These are phyloP conservation scores for Solanum commersonii DNA, from an alignment of 257 asterid genomes.

Conservation along the genomic window DNA sequence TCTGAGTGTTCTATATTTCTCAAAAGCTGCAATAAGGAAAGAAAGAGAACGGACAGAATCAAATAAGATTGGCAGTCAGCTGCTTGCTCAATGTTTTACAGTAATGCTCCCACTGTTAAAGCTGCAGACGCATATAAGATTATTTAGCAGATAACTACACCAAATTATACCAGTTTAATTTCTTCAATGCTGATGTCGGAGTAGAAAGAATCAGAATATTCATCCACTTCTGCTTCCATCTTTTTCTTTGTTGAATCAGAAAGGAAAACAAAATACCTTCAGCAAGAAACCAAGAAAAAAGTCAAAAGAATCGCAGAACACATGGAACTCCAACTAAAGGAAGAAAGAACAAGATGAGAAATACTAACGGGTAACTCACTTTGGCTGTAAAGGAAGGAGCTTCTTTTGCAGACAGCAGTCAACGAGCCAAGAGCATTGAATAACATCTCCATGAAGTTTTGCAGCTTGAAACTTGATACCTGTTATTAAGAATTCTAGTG, in stretches of 20 bases:
- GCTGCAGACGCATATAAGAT: neutral
- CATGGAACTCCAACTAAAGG: neutral
- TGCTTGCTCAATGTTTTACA: neutral
- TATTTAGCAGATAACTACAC: slow-evolving; percentile 15
- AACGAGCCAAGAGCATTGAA: slow-evolving; percentile 73
- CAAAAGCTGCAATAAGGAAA: slow-evolving; percentile 45
- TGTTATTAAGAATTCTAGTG: slow-evolving; percentile 9
- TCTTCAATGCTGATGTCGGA: slow-evolving; percentile 50
- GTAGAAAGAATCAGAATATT: slow-evolving; percentile 70
- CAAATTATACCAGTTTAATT: slow-evolving; percentile 63
- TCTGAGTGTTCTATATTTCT: slow-evolving; percentile 28
- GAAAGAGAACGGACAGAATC: neutral
- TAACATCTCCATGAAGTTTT: slow-evolving; percentile 77
- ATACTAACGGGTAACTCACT: slow-evolving; percentile 27
- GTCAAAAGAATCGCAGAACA: neutral
- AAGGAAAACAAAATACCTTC: slow-evolving; percentile 73
- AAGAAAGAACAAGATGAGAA: neutral
- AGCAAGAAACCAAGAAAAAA: neutral
- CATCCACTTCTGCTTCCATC: slow-evolving; percentile 76
- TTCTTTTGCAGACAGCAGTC: slow-evolving; percentile 76
- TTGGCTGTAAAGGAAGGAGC: slow-evolving; percentile 74
- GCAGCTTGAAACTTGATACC: slow-evolving; percentile 97
- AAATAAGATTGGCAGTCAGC: neutral
- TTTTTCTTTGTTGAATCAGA: slow-evolving; percentile 65
- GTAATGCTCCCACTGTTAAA: neutral